These are phyloP conservation scores for Microstegium vimineum DNA, from an alignment of 176 grass and related monocot genomes.

Conservation along the genomic window DNA sequence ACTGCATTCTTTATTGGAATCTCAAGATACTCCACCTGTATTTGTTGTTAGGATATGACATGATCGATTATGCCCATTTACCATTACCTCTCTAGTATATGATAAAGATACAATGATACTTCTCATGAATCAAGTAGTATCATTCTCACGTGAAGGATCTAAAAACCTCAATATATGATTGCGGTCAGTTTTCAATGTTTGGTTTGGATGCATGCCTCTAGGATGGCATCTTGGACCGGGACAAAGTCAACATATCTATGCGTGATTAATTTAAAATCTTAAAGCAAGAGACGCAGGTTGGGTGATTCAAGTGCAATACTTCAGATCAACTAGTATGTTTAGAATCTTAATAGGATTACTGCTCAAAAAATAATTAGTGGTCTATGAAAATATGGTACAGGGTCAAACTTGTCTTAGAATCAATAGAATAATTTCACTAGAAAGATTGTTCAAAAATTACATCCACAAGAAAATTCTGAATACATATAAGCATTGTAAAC, in stretches of 20 bases:
- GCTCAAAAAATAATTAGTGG: not conserved
- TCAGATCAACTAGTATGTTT: not conserved
- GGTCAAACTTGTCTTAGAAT: not conserved
- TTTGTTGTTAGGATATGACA: not conserved
- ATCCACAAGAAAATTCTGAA: slow-evolving; percentile 6
- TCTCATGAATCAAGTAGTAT: not conserved
- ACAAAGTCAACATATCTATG: not conserved
- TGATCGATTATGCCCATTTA: not conserved
- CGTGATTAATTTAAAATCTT: not conserved
- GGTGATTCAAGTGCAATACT: not conserved
- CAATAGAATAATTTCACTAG: not conserved
- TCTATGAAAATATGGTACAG: not conserved
- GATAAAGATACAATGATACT: not conserved
- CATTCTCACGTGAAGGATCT: not conserved
- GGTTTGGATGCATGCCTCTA: not conserved
- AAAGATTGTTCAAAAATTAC: not conserved
- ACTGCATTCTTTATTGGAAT: not conserved
- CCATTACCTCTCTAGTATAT: not conserved
- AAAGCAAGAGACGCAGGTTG: slow-evolving; percentile 1
- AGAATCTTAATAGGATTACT: not conserved
- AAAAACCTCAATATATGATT: not conserved
- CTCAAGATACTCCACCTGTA: not conserved
- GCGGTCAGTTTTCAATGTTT: not conserved
- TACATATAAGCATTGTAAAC: slow-evolving; percentile 20
- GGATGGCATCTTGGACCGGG: not conserved